Evolutionary conservation across 352 stramenopile species (phyloP), one percentile per base, ranked within the genome.

Genomic region (Phytophthora aleatoria): DNA sequence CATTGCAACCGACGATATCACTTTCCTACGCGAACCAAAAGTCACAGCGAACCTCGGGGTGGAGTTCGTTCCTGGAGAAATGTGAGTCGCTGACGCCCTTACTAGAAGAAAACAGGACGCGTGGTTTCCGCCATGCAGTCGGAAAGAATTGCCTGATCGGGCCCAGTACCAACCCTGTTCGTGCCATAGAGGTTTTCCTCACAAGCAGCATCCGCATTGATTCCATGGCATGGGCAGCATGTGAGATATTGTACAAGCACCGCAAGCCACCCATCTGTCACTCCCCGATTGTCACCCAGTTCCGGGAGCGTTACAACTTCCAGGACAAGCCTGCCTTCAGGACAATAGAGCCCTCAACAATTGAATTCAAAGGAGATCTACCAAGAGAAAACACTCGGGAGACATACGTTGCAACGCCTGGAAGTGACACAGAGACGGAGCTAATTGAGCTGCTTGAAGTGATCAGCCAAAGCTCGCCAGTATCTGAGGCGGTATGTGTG

Each of bases 181-280:
- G 55, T 30, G 67, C 74, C 0, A 50, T 67, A 0, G 64, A 87
- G 7, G 64, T 90, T 9, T 30, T 90, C 47, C 42, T 85, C 28
- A 83, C 61, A 24, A 76, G 70, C 55, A 76, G 60, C 5, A 61
- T 82, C 12, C 77, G 79, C 5, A 71, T 76, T 35, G 77, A 90
- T 26, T 79, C 79, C 2, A 72, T 90, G 50, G 76, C 79, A 4
- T 87, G 79, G 81, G 42, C 64, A 0, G 73, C 75, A 10, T 90
- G 81, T 53, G 64, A 81, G 33, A 61, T 89, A 5, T 51, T 90
- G 24, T 75, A 74, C 50, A 51, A 70, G 26, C 47, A 86, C 27
- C 75, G 76, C 13, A 76, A 81, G 38, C 81, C 81, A 1, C 69
- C 71, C 9, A 72, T 89, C 12, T 90, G 81, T 53, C 73, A 83